These are phyloP conservation scores for Chondrus crispus DNA, from an alignment of 23 red algal genomes.

Conservation along the genomic window DNA sequence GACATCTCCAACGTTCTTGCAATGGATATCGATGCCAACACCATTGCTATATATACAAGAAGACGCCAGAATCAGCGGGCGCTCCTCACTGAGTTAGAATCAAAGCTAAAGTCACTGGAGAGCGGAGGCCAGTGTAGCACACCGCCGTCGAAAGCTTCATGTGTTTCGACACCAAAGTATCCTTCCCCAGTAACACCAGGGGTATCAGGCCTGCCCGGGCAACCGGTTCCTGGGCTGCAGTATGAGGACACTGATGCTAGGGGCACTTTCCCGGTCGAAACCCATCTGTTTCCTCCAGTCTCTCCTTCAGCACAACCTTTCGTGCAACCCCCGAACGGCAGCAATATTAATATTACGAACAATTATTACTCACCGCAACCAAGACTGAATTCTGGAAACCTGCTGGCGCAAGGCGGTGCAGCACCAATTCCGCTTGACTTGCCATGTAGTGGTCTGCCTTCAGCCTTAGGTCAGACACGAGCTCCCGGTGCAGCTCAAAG, in stretches of 20 bases:
- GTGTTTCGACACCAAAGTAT: not conserved
- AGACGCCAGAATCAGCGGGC: slow-evolving; percentile 4
- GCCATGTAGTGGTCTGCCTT: no score
- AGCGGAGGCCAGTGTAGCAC: not conserved
- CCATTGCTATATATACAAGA: slow-evolving; percentile 3
- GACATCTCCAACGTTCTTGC: slow-evolving; percentile 39
- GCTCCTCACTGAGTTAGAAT: slow-evolving; percentile 28
- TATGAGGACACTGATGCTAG: not conserved
- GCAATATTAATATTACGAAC: slow-evolving; percentile 52
- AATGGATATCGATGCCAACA: slow-evolving; percentile 17
- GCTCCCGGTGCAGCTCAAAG: not conserved
- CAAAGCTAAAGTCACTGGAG: not conserved
- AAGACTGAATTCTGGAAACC: not conserved
- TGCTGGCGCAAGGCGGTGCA: not conserved
- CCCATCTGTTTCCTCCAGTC: not conserved
- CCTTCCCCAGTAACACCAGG: slow-evolving; percentile 45
- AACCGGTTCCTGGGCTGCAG: not conserved
- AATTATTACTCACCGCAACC: slow-evolving; percentile 47
- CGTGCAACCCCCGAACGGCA: not conserved
- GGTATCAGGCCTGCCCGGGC: not conserved
- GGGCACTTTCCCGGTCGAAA: not conserved
- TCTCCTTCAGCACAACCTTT: not conserved
- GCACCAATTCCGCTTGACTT: no score
- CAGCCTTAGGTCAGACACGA: no score
- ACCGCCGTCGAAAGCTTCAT: not conserved